Conservation (phyloP, 177 flowering plant genomes). For the Telopea speciosissima region DNA sequence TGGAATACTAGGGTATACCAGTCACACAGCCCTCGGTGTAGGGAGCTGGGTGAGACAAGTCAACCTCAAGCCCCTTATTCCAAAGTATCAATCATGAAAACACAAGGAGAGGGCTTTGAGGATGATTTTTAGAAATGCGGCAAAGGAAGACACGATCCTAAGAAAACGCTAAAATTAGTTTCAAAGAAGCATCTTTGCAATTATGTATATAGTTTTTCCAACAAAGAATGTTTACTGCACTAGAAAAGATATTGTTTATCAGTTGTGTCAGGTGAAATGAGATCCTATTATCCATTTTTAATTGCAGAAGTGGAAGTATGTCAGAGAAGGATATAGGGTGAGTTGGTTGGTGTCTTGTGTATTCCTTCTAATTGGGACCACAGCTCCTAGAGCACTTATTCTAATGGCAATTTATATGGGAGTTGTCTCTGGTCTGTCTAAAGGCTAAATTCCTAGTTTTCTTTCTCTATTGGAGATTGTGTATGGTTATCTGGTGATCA, state of each 20-base stretch:
- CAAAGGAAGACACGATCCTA: slow-evolving; percentile 19
- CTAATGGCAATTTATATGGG: not conserved
- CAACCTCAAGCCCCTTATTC: slow-evolving; percentile 1
- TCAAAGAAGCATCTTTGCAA: slow-evolving; percentile 24
- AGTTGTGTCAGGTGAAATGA: slow-evolving; percentile 17
- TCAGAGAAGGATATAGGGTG: slow-evolving; percentile 9
- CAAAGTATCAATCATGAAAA: slow-evolving; percentile 26
- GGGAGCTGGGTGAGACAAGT: no score
- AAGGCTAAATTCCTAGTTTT: no score
- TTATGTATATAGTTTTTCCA: slow-evolving; percentile 26
- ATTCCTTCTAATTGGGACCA: not conserved
- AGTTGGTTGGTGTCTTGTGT: slow-evolving; percentile 4
- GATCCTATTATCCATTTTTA: slow-evolving; percentile 1
- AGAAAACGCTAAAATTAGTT: slow-evolving; percentile 4
- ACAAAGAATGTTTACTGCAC: slow-evolving; percentile 16
- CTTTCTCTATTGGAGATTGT: not conserved
- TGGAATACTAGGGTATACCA: no score
- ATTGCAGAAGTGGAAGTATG: slow-evolving; percentile 7
- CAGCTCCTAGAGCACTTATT: not conserved
- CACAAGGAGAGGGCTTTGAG: slow-evolving; percentile 25
- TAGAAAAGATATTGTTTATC: slow-evolving; percentile 14
- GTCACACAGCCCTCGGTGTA: no score
- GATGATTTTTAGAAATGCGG: slow-evolving; percentile 10
- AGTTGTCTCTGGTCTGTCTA: not conserved
- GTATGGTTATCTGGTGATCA: not conserved